These are phyloP conservation scores for Apiospora malaysiana DNA, from an alignment of 2,329 filamentous ascomycete genomes.

Conservation along the genomic window DNA sequence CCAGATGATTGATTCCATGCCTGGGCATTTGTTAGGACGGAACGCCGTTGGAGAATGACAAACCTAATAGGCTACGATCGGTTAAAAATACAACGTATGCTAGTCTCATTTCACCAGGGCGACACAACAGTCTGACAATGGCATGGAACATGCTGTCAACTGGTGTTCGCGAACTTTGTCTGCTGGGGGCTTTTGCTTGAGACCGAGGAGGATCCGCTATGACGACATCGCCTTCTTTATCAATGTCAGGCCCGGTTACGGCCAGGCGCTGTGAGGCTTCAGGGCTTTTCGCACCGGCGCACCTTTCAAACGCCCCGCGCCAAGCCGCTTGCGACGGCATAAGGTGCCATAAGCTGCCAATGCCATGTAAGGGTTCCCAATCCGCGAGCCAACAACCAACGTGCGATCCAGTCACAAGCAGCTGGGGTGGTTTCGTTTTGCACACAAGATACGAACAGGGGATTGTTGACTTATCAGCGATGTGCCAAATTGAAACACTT, in stretches of 20 bases:
- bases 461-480: not conserved
- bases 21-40: not conserved
- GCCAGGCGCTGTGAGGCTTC: not conserved
- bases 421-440: not conserved
- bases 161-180: not conserved
- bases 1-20: not conserved
- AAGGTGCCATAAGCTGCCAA: not conserved
- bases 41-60: slow-evolving; percentile 9
- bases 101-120: too few relatives aligned
- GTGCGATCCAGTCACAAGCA: not conserved
- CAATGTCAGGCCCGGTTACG: not conserved
- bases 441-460: not conserved
- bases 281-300: not conserved
- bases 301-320: not conserved
- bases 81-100: not conserved
- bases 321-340: slow-evolving; percentile 16
- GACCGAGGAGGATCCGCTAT: slow-evolving; percentile 1
- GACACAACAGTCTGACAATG: slow-evolving; percentile 1
- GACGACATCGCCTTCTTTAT: not conserved
- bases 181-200: not conserved
- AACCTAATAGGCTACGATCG: slow-evolving; percentile 12
- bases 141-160: slow-evolving; percentile 1
- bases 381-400: not conserved
- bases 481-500: not conserved
- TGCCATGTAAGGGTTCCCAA: not conserved